A percentile compares a stretch with the other conserved stretches of the same genome.
These are phyloP conservation scores for Clarireedia homoeocarpa DNA, from an alignment of 2,329 filamentous ascomycete species.

Conservation along the genomic window DNA sequence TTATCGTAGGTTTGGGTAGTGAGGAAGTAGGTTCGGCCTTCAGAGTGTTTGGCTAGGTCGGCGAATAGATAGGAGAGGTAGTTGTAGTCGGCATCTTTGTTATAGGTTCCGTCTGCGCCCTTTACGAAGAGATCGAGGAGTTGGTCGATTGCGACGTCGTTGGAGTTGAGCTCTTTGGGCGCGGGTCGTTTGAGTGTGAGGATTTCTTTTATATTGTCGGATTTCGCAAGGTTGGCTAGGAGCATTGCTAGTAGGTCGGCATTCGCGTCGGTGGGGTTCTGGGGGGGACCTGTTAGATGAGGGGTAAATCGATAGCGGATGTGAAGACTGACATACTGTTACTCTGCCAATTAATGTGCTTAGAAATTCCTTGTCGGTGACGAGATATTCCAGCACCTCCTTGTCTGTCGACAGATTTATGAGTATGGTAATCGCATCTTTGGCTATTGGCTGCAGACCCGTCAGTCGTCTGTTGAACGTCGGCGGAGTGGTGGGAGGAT, in stretches of 20 bases:
- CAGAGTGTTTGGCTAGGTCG: slow-evolving; percentile 75
- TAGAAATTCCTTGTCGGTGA: slow-evolving; percentile 73
- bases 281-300: not conserved
- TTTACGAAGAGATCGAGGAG: slow-evolving; percentile 95
- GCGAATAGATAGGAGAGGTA: slow-evolving; percentile 93
- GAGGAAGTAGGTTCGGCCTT: slow-evolving; percentile 69
- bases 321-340: slow-evolving; percentile 55
- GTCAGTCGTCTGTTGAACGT: slow-evolving; percentile 10
- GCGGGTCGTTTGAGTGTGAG: slow-evolving; percentile 59
- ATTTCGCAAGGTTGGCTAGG: slow-evolving; percentile 84
- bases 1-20: slow-evolving; percentile 67
- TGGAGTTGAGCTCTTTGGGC: slow-evolving; percentile 63
- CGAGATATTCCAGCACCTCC: slow-evolving; percentile 65
- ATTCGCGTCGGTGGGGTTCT: slow-evolving; percentile 69
- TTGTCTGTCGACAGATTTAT: slow-evolving; percentile 75
- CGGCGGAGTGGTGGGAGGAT: not conserved
- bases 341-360: slow-evolving; percentile 65
- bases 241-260: slow-evolving; percentile 86
- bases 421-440: slow-evolving; percentile 84
- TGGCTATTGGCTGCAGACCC: slow-evolving; percentile 65
- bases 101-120: slow-evolving; percentile 73
- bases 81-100: slow-evolving; percentile 79
- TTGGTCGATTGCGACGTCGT: slow-evolving; percentile 74
- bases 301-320: slow-evolving; percentile 4
- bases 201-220: slow-evolving; percentile 61